Evolutionary conservation across 805 yeast genomes (phyloP), one percentile per base, ranked within the genome.

Genomic region (Yueomyces sinensis): DNA sequence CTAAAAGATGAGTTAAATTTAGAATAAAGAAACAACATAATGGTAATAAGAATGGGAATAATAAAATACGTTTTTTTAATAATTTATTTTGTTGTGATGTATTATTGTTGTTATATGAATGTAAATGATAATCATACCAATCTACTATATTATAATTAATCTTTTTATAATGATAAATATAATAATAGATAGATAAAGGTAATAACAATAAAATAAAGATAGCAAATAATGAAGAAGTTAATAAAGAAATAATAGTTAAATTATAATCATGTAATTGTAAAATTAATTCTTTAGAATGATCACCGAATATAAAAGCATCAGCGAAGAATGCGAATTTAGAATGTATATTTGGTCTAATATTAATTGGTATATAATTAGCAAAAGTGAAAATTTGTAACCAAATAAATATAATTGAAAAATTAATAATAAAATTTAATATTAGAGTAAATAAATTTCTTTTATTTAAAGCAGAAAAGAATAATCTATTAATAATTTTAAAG

Each of bases 361-460:
- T 55, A 19, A 58, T 63, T 7, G 84, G 82, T 28, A 72, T 72
- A 3, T 59, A 28, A 2, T 73, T 74, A 1, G 82, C 81, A 45
- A 74, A 65, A 49, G 73, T 69, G 56, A 75, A 76, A 17, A 72
- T 65, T 28, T 53, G 37, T 29, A 76, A 54, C 82, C 82, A 75
- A 16, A 65, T 43, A 27, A 70, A 56, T 3, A 75, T 66, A 0
- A 74, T 74, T 2, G 63, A 49, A 49, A 76, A 75, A 48, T 71
- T 72, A 31, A 63, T 39, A 30, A 53, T 40, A 39, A 74, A 74
- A 41, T 65, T 68, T 28, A 68, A 34, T 1, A 61, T 49, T 3
- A 73, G 45, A 3, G 57, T 47, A 19, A 68, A 37, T 2, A 66
- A 34, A 30, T 56, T 59, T 28, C 70, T 49, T 30, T 56, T 52